Evolutionary conservation across 2,329 filamentous ascomycete species (phyloP), one percentile per base, ranked within the genome.

Genomic region (Chaetomium globosum): DNA sequence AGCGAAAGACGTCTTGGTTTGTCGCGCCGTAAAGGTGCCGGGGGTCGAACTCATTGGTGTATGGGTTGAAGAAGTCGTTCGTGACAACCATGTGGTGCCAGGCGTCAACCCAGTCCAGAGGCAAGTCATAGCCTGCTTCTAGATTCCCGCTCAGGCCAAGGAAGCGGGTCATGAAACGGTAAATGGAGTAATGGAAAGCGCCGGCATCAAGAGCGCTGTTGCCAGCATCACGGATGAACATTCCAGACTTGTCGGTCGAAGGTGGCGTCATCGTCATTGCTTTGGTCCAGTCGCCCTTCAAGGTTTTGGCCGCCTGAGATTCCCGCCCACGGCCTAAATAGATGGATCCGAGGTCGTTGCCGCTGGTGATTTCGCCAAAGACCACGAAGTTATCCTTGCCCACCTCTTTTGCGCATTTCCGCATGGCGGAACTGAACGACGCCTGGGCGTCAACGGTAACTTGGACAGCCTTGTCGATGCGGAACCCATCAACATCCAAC

Each of bases 391-490:
- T 89, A 0, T 82, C 72, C 72, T 89, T 89, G 49, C 84, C 84
- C 46, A 83, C 76, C n/a, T 75, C 73, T 7, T 76, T 74, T 12
- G 87, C 87, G 72, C 87, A 89, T 49, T 82, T 76, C 43, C 87
- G 80, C 71, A 87, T 83, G 9, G 81, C 80, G 26, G 79, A 76
- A 26, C 84, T 85, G 73, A 85, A 88, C 53, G 84, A 80, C 6
- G 80, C 85, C 65, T 87, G 79, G 1, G 85, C 81, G 71, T 89
- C 87, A 6, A 88, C 81, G 0, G 87, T 88, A 13, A 85, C 82
- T 71, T 88, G 86, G 19, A 85, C 83, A 1, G 85, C 87, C 74
- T 89, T 89, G 75, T 89, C 87, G 74, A 87, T 87, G 61, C 87
- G 83, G 71, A 86, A 88, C 0, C 86, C 87, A 71, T 89, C 87